These are phyloP conservation scores for Phytophthora ramorum DNA, from an alignment of 352 stramenopile species.

Conservation along the genomic window DNA sequence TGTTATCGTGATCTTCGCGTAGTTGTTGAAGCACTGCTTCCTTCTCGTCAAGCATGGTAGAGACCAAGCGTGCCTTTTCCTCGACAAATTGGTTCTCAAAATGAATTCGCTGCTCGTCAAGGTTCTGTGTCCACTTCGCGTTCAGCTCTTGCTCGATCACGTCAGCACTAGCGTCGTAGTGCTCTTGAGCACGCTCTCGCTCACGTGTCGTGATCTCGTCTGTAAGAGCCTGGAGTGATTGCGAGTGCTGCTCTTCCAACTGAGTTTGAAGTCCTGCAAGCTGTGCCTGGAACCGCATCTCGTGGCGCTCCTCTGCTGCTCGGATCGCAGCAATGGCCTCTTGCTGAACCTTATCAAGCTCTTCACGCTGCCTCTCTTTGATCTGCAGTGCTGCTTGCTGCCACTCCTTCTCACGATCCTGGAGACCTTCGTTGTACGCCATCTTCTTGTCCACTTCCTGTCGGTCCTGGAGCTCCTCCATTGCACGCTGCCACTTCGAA, in stretches of 20 bases:
- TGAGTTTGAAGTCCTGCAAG: constrained; percentile 37
- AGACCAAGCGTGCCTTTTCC: constrained; percentile 16
- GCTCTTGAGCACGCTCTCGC: constrained; percentile 29
- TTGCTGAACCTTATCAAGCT: constrained; percentile 62
- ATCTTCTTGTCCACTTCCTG: constrained; percentile 68
- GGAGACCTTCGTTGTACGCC: constrained; percentile 64
- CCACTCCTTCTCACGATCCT: constrained; percentile 81
- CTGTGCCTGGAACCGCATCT: constrained; percentile 54
- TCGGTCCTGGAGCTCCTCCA: constrained; percentile 71
- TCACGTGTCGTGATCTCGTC: constrained; percentile 39
- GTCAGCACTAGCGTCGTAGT: constrained; percentile 19
- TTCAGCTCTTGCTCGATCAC: constrained; percentile 36
- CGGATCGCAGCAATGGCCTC: constrained; percentile 71
- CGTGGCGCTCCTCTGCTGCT: constrained; percentile 69
- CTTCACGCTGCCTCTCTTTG: constrained; percentile 77
- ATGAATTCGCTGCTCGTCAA: constrained; percentile 21
- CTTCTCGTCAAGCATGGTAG: constrained; percentile 15
- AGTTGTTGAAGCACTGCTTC: constrained; percentile 19
- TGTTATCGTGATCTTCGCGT: constrained; percentile 19
- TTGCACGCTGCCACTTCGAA: constrained; percentile 71
- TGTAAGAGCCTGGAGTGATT: constrained; percentile 24
- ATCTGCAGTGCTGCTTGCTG: constrained; percentile 75
- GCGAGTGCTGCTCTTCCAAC: constrained; percentile 40
- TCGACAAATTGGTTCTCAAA: constrained; percentile 16
- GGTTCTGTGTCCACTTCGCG: constrained; percentile 13